These are phyloP conservation scores for Rhynchosporium graminicola DNA, from an alignment of 2,329 filamentous ascomycete genomes.

Conservation along the genomic window DNA sequence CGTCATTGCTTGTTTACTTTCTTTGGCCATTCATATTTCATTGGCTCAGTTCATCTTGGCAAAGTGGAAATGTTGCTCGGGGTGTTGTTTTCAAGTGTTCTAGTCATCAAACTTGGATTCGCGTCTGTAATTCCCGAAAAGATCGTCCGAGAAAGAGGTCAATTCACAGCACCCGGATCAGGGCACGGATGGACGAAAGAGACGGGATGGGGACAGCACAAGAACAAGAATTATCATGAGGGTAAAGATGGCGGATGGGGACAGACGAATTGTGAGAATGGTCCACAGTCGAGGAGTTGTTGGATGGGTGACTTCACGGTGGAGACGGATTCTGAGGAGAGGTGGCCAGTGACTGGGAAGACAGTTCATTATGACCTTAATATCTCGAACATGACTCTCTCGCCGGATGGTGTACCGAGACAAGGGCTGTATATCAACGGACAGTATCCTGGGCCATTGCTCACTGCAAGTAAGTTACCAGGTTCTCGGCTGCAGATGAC, in stretches of 20 bases:
- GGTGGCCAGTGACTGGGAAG: constrained; percentile 23
- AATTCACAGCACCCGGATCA: background rate
- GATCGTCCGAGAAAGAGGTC: background rate
- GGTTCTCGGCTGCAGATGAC: too few relatives aligned
- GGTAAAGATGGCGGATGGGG: constrained; percentile 15
- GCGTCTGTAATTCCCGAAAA: constrained; percentile 15
- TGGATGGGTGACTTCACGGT: constrained; percentile 21
- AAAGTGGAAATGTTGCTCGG: constrained; percentile 5
- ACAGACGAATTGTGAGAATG: constrained; percentile 15
- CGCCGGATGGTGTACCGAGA: constrained; percentile 43
- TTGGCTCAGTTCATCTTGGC: background rate
- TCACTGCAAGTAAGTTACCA: constrained; percentile 35
- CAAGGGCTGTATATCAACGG: constrained; percentile 54
- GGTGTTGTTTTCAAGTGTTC: background rate
- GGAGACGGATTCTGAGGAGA: constrained; percentile 20
- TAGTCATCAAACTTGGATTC: constrained; percentile 18
- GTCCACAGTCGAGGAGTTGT: constrained; percentile 17
- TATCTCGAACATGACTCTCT: constrained; percentile 26
- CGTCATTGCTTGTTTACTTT: background rate
- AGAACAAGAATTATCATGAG: constrained; percentile 8
- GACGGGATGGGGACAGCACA: constrained; percentile 8
- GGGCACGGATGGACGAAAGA: constrained; percentile 11
- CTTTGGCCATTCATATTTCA: constrained; percentile 2
- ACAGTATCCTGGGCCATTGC: constrained; percentile 39
- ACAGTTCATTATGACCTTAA: constrained; percentile 22